phyloP scores from a whole-genome alignment of 495 filamentous ascomycete species.

The Daldinia loculata region DNA sequence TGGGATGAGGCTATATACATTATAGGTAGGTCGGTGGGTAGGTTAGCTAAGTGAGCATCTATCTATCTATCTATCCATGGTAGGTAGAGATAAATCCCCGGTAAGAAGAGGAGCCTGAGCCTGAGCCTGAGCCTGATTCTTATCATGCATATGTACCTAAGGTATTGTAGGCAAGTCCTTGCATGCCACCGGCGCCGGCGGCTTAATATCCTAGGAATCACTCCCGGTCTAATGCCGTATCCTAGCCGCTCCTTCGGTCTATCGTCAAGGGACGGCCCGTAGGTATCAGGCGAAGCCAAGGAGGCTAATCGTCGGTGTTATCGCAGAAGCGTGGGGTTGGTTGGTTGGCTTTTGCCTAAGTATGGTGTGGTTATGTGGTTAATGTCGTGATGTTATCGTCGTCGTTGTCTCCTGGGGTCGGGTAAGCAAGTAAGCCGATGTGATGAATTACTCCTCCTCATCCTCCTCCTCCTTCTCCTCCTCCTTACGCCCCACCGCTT shows the following conservation, averaged over 20 bases:
- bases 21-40: neutral
- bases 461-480: neutral
- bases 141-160: neutral
- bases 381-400: neutral
- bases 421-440: neutral
- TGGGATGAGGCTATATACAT: neutral
- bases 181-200: neutral
- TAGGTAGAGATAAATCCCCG: neutral
- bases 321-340: neutral
- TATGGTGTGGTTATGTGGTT: neutral
- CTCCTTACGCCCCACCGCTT: neutral
- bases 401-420: neutral
- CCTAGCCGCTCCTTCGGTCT: neutral
- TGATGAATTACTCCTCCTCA: neutral
- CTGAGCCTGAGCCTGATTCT: neutral
- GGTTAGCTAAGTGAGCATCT: too few species aligned
- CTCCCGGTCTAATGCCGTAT: neutral
- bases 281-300: neutral
- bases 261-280: conserved; percentile 1
- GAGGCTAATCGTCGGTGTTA: neutral
- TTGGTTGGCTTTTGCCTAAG: neutral
- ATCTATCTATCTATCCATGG: too few species aligned
- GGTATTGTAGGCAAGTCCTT: neutral
- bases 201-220: neutral
- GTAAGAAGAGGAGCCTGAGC: neutral